Percentiles rank a stretch among this genome's conserved stretches.
Conservation (phyloP, 495 filamentous ascomycete genomes). For the Entonaema liquescens region DNA sequence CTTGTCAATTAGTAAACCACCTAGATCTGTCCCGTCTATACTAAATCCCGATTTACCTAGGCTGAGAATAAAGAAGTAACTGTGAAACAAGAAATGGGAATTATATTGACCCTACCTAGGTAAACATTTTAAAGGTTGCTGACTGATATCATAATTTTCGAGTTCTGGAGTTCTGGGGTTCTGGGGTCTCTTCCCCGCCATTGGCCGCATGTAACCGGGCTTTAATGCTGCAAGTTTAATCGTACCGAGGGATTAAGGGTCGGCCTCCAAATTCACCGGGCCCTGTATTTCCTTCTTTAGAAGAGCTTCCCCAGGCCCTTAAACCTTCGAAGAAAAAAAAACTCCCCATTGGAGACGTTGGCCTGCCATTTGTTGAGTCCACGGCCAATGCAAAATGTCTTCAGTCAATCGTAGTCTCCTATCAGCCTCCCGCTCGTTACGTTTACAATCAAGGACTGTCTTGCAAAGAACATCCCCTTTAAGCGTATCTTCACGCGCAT, state of each 20-base stretch:
- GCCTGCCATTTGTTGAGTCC: neutral
- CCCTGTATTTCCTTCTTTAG: neutral
- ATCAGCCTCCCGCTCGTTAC: conserved; percentile 46
- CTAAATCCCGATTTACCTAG: neutral
- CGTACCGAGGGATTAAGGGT: neutral
- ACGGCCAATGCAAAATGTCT: conserved; percentile 41
- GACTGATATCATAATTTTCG: neutral
- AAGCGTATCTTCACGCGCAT: conserved; percentile 30
- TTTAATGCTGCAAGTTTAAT: conserved; percentile 6
- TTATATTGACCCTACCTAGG: conserved; percentile 4
- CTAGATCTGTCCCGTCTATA: neutral
- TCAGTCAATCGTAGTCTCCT: conserved; percentile 45
- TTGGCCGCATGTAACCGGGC: conserved; percentile 36
- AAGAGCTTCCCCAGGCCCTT: neutral
- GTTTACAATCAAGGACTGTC: conserved; percentile 40
- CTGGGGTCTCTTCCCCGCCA: conserved; percentile 25
- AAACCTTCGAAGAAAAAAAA: too few species aligned
- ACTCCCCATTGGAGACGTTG: neutral
- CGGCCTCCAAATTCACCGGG: conserved; percentile 4
- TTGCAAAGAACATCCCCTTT: conserved; percentile 30
- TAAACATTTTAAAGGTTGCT: neutral
- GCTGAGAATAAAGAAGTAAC: neutral
- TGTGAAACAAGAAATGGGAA: neutral
- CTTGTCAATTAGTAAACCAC: too few species aligned
- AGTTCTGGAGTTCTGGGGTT: neutral